Conservation (phyloP, 2,329 filamentous ascomycete species). For the Colletotrichum sp. region DNA sequence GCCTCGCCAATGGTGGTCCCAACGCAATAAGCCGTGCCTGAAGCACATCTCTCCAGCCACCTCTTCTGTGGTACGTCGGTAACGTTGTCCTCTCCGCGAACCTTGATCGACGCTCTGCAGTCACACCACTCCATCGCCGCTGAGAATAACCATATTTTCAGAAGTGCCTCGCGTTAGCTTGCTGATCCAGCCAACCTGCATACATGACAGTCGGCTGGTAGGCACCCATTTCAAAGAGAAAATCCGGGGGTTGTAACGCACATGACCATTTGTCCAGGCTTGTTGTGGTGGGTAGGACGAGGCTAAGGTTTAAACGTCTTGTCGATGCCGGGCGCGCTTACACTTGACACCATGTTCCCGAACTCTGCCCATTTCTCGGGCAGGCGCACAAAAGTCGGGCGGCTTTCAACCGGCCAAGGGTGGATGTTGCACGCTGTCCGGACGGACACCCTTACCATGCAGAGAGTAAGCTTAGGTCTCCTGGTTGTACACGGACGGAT, state of each 20-base stretch:
- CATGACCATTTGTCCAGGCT: background rate
- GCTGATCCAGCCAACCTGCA: background rate
- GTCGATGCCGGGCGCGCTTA: background rate
- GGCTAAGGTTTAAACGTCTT: background rate
- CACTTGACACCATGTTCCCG: background rate
- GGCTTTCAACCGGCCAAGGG: background rate
- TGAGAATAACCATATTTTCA: background rate
- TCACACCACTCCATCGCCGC: background rate
- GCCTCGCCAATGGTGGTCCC: background rate
- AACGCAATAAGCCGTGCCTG: background rate
- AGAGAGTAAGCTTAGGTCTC: background rate
- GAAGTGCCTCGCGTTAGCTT: background rate
- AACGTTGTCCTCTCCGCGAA: background rate
- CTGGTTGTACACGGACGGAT: background rate
- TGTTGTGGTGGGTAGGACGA: background rate
- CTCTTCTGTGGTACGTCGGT: slow-evolving; percentile 1
- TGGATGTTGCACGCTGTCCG: background rate
- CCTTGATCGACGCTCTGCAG: background rate
- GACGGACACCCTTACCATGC: background rate
- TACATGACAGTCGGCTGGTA: background rate
- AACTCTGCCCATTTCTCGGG: background rate
- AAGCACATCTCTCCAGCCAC: background rate
- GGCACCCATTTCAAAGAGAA: background rate
- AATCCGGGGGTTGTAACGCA: slow-evolving; percentile 8
- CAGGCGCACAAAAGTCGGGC: background rate